These are phyloP conservation scores for Pythium rishiriense DNA, from an alignment of 352 stramenopile genomes.

Conservation along the genomic window DNA sequence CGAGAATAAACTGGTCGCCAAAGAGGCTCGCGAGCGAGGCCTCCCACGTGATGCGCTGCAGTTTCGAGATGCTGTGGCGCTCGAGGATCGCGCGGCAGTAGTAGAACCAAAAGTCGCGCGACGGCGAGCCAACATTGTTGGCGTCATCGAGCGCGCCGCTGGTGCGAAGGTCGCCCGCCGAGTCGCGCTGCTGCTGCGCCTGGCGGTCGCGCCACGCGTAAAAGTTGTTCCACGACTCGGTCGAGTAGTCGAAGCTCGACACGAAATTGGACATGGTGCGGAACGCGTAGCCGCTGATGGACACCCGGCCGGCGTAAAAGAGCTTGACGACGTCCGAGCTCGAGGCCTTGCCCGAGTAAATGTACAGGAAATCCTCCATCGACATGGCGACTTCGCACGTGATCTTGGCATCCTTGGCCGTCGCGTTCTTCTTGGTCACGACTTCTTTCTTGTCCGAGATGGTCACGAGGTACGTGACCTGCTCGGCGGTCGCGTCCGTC, in stretches of 20 bases:
- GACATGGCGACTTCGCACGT: slow-evolving; percentile 83
- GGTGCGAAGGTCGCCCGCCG: slow-evolving; percentile 23
- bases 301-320: slow-evolving; percentile 76
- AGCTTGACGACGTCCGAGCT: slow-evolving; percentile 74
- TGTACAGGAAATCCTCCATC: slow-evolving; percentile 84
- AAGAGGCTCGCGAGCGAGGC: slow-evolving; percentile 69
- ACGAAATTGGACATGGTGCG: slow-evolving; percentile 78
- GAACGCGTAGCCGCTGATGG: slow-evolving; percentile 83
- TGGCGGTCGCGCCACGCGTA: slow-evolving; percentile 62
- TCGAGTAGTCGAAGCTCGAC: slow-evolving; percentile 87
- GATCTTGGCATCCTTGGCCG: slow-evolving; percentile 35
- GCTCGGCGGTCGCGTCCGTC: slow-evolving; percentile 33
- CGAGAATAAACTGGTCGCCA: slow-evolving; percentile 58
- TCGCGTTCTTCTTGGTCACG: slow-evolving; percentile 58
- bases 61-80: slow-evolving; percentile 59
- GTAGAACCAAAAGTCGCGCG: slow-evolving; percentile 75
- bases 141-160: slow-evolving; percentile 37
- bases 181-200: slow-evolving; percentile 25
- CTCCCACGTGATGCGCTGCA: slow-evolving; percentile 78
- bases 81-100: slow-evolving; percentile 61
- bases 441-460: slow-evolving; percentile 52
- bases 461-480: slow-evolving; percentile 71
- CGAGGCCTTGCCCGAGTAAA: slow-evolving; percentile 86
- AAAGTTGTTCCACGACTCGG: slow-evolving; percentile 75
- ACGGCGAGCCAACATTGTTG: slow-evolving; percentile 53